These are phyloP conservation scores for Lomentospora prolificans DNA, from an alignment of 2,329 filamentous ascomycete species.

Conservation along the genomic window DNA sequence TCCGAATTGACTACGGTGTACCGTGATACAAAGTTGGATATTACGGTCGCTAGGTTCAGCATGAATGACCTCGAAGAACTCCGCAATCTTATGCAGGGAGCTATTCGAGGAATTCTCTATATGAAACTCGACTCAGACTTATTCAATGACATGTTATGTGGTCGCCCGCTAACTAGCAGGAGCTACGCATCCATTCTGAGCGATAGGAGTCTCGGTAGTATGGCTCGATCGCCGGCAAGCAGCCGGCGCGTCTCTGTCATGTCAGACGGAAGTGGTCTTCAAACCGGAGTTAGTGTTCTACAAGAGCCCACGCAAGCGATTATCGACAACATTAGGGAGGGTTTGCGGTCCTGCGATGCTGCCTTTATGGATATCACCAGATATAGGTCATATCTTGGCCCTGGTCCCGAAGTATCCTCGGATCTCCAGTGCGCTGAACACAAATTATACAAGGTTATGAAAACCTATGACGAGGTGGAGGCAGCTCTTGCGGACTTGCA, in stretches of 20 bases:
- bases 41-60: constrained; percentile 43
- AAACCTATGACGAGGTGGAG: constrained; percentile 37
- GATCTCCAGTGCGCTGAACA: constrained; percentile 29
- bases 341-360: constrained; percentile 37
- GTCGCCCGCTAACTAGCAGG: background rate
- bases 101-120: constrained; percentile 42
- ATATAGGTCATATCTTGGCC: constrained; percentile 36
- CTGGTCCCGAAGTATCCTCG: constrained; percentile 28
- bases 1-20: constrained; percentile 46
- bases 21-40: constrained; percentile 45
- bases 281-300: constrained; percentile 22
- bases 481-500: constrained; percentile 34
- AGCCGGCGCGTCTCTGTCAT: background rate
- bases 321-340: constrained; percentile 33
- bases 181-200: background rate
- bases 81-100: constrained; percentile 44
- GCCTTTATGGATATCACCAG: constrained; percentile 44
- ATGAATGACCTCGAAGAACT: constrained; percentile 39
- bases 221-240: background rate
- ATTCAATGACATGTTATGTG: constrained; percentile 24
- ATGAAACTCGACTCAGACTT: constrained; percentile 38
- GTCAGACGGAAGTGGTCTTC: constrained; percentile 12
- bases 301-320: constrained; percentile 36
- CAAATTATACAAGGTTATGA: constrained; percentile 31
- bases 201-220: background rate